A percentile compares a stretch with the other conserved stretches of the same genome.
phyloP scores from a whole-genome alignment of 1,284 basidiomycete species.

The Athelia sp. region DNA sequence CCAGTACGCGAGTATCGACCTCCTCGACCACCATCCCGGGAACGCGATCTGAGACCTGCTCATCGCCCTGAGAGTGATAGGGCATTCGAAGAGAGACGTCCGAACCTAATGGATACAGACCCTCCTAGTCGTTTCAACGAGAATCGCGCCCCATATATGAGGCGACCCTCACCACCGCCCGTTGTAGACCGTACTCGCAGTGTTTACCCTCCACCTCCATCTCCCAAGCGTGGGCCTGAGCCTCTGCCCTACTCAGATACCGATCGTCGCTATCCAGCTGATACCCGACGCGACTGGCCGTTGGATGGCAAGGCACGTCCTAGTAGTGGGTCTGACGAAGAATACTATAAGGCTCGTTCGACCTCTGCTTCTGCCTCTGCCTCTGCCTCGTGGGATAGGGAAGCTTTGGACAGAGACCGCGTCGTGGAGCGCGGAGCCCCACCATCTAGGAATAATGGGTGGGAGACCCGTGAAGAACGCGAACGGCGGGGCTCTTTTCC shows the following conservation, averaged over 20 bases:
- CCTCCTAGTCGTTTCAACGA: background rate
- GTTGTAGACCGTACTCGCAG: background rate
- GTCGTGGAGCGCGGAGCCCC: background rate
- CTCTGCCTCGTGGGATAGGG: background rate
- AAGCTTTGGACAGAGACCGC: background rate
- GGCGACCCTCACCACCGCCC: background rate
- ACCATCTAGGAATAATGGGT: background rate
- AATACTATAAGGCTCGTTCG: background rate
- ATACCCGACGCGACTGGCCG: background rate
- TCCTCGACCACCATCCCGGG: background rate
- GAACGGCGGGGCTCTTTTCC: slow-evolving; percentile 1
- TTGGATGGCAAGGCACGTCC: background rate
- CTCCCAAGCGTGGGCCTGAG: background rate
- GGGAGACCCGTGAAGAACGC: slow-evolving; percentile 1
- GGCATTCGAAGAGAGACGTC: background rate
- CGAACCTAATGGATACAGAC: background rate
- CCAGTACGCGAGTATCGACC: background rate
- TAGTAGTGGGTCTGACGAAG: background rate
- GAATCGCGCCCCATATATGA: background rate
- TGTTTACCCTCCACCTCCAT: background rate
- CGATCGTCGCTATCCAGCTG: background rate
- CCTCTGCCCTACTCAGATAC: background rate
- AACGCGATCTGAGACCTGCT: background rate
- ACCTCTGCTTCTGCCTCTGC: too few relatives aligned
- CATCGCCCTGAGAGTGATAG: background rate